phyloP scores from a whole-genome alignment of 192 early-diverging fungal species.

The Coemansia sp. region DNA sequence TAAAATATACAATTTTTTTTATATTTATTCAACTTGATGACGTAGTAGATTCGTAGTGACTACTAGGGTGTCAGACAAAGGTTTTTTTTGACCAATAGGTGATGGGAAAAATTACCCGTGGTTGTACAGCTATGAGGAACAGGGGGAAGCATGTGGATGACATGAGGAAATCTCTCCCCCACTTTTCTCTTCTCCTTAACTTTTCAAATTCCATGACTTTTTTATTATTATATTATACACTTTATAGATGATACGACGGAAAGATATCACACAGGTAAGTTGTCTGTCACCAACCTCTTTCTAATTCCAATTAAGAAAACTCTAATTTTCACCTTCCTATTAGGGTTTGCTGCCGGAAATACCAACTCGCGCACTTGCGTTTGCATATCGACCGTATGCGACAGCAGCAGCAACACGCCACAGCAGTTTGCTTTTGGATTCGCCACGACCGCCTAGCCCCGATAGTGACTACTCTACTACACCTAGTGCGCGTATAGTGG shows the following conservation, averaged over 20 bases:
- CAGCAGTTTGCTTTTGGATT: slow-evolving; percentile 1
- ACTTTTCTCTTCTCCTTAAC: neutral
- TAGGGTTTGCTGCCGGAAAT: slow-evolving; percentile 37
- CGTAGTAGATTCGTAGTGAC: too few species aligned
- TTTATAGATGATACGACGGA: slow-evolving; percentile 37
- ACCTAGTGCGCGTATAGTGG: neutral
- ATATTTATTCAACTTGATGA: too few species aligned
- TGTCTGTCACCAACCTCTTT: neutral
- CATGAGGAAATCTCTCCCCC: neutral
- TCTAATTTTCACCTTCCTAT: neutral
- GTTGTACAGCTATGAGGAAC: neutral
- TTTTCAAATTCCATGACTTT: slow-evolving; percentile 2
- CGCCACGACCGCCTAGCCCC: neutral
- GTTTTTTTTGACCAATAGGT: neutral
- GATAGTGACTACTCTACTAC: neutral
- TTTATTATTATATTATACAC: neutral
- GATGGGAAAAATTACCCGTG: neutral
- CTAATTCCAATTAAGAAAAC: neutral
- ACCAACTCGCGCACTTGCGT: slow-evolving; percentile 20
- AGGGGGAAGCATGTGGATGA: neutral
- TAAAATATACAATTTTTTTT: neutral
- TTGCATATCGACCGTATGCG: slow-evolving; percentile 51
- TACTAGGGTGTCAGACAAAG: neutral
- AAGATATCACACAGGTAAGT: slow-evolving; percentile 34
- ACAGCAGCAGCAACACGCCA: slow-evolving; percentile 3